A percentile compares a stretch with the other conserved stretches of the same genome.
Evolutionary conservation across 306 rosid genomes (phyloP).

Genomic region (Lotus japonicus): DNA sequence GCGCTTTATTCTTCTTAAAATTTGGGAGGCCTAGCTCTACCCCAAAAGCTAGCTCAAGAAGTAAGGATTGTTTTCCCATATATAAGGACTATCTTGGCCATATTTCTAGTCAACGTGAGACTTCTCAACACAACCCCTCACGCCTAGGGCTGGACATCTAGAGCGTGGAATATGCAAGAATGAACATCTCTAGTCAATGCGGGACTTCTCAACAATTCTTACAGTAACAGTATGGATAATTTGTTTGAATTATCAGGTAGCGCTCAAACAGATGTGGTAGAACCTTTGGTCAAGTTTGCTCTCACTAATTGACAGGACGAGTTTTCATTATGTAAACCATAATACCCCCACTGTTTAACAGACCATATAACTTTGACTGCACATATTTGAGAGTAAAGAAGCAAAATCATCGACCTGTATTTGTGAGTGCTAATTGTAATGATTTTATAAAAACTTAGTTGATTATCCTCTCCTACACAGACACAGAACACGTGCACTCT

Average conservation of each 20-base stretch:
- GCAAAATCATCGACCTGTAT: not conserved
- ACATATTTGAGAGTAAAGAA: not conserved
- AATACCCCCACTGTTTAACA: not conserved
- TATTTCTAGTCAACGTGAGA: too few relatives aligned
- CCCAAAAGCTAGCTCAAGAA: too few relatives aligned
- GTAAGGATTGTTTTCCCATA: too few relatives aligned
- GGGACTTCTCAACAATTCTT: too few relatives aligned
- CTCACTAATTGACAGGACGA: not conserved
- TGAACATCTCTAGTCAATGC: too few relatives aligned
- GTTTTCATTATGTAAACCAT: not conserved
- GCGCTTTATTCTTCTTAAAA: too few relatives aligned
- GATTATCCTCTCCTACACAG: not conserved
- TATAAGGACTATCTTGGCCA: too few relatives aligned
- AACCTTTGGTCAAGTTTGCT: not conserved
- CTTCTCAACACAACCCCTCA: too few relatives aligned
- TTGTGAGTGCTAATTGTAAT: not conserved
- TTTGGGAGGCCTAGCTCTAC: too few relatives aligned
- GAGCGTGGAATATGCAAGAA: too few relatives aligned
- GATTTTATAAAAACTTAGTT: not conserved
- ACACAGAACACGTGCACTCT: not conserved
- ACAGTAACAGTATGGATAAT: not conserved
- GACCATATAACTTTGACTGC: not conserved
- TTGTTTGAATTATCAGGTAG: not conserved
- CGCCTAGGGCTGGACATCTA: too few relatives aligned
- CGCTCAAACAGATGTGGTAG: not conserved